Evolutionary conservation across 2,329 filamentous ascomycete genomes (phyloP).

Genomic region (Penicillium sp.): DNA sequence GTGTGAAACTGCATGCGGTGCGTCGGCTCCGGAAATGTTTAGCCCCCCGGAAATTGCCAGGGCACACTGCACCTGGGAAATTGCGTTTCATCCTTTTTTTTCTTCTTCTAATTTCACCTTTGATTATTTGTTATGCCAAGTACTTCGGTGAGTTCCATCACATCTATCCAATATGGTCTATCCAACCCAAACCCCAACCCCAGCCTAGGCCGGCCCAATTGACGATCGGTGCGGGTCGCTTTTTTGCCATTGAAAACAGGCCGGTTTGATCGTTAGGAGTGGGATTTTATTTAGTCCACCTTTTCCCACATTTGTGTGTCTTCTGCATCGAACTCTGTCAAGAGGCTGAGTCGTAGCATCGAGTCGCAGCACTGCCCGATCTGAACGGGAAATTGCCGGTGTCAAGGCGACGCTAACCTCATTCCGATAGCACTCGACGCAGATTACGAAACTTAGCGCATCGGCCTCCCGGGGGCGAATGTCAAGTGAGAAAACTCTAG

Average conservation of each 20-base stretch:
- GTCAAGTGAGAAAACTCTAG: neutral
- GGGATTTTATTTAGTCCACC: neutral
- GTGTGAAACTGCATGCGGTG: neutral
- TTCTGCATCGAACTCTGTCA: neutral
- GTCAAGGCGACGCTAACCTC: conserved; percentile 2
- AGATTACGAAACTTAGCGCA: conserved; percentile 1
- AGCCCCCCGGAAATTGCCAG: neutral
- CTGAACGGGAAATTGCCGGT: neutral
- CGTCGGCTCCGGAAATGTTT: neutral
- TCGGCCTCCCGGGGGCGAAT: neutral
- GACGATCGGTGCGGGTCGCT: conserved; percentile 3
- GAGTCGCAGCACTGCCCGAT: neutral
- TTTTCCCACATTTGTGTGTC: neutral
- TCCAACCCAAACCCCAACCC: neutral
- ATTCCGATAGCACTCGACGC: neutral
- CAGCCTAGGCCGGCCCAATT: neutral
- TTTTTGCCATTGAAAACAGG: conserved; percentile 6
- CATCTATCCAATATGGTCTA: neutral
- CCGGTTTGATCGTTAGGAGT: conserved; percentile 6
- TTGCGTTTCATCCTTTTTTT: neutral
- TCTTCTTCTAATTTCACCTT: too few species aligned
- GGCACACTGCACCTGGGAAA: neutral
- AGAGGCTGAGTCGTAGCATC: neutral
- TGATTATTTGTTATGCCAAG: neutral
- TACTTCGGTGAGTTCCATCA: conserved; percentile 1